These are phyloP conservation scores for Phoma sp. DNA, from an alignment of 2,329 filamentous ascomycete species.

Conservation along the genomic window DNA sequence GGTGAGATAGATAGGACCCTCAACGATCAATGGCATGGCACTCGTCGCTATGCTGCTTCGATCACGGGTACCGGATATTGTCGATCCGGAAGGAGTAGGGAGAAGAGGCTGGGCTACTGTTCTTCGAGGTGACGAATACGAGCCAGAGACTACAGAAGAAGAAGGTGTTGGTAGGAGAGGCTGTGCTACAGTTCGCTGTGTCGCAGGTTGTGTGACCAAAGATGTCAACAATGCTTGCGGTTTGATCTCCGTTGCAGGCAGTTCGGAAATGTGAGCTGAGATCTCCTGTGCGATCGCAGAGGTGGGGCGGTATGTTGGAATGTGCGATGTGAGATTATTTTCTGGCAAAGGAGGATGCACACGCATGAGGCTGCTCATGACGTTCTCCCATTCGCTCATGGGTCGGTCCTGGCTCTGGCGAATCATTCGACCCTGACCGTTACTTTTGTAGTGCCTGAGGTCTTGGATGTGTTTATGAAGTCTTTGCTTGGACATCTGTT, in stretches of 20 bases:
- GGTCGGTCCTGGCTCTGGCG: slow-evolving; percentile 51
- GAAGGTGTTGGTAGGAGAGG: slow-evolving; percentile 42
- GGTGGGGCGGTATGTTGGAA: slow-evolving; percentile 32
- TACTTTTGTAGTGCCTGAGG: slow-evolving; percentile 47
- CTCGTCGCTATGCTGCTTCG: slow-evolving; percentile 33
- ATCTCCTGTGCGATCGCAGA: slow-evolving; percentile 27
- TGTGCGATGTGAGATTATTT: slow-evolving; percentile 39
- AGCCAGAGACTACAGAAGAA: slow-evolving; percentile 32
- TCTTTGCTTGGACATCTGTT: slow-evolving; percentile 51
- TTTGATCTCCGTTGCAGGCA: slow-evolving; percentile 16
- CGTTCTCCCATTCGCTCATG: slow-evolving; percentile 48
- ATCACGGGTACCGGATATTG: slow-evolving; percentile 30
- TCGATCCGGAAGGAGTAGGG: slow-evolving; percentile 39
- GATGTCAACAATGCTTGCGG: slow-evolving; percentile 22
- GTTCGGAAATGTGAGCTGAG: slow-evolving; percentile 27
- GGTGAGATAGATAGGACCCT: slow-evolving; percentile 25
- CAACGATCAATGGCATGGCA: slow-evolving; percentile 41
- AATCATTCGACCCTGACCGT: slow-evolving; percentile 42
- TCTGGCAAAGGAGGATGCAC: slow-evolving; percentile 23
- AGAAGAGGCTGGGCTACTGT: slow-evolving; percentile 38
- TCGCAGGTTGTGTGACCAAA: slow-evolving; percentile 19
- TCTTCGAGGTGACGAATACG: slow-evolving; percentile 24
- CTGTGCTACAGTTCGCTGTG: slow-evolving; percentile 32
- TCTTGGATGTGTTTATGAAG: slow-evolving; percentile 52
- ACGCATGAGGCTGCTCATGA: slow-evolving; percentile 39